Evolutionary conservation across 805 yeast species (phyloP), one percentile per base, ranked within the genome.

Genomic region (Clavispora fructus): DNA sequence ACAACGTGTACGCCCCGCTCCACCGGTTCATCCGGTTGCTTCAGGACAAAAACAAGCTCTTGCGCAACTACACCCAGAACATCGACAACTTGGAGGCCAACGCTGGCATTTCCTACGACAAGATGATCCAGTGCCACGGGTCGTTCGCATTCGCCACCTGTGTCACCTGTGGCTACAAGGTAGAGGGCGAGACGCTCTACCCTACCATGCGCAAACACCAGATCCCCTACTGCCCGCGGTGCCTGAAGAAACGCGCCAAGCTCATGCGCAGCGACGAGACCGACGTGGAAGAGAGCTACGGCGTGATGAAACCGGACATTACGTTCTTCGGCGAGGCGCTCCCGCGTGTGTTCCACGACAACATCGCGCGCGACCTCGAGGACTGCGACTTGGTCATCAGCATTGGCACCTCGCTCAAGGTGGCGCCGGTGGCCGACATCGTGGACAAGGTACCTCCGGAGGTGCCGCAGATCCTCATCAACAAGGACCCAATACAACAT

Each of bases 241-340:
- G 96, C 60, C 65, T 23, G 54, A 48, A 64, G 11, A 75, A 73
- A 58, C 68, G 82, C 47, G 62, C 61, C 43, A 61, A 54, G 41
- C 55, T 52, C 39, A 42, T 59, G 43, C 49, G 54, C 5, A 51
- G 51, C 11, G 70, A 69, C 28, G 63, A 60, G 6, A 63, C 40
- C 61, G 53, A 45, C 67, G 69, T 12, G 1, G 64, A 72, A 23
- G 77, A 79, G 55, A 76, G 85, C 8, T 80, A 65, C 60, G 97
- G 96, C 13, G 92, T 89, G 3, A 75, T 87, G 77, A 90, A 91
- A 62, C 97, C 97, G 0, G 95, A 90, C 60, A 90, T 90, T 50
- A 89, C 96, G 0, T 90, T 90, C 59, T 90, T 90, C 55, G 96
- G 96, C 13, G 97, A 90, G 62, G 79, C 82, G 13, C 69, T 90